These are phyloP conservation scores for Ceratobasidium papillatum DNA, from an alignment of 1,284 basidiomycete genomes.

Conservation along the genomic window DNA sequence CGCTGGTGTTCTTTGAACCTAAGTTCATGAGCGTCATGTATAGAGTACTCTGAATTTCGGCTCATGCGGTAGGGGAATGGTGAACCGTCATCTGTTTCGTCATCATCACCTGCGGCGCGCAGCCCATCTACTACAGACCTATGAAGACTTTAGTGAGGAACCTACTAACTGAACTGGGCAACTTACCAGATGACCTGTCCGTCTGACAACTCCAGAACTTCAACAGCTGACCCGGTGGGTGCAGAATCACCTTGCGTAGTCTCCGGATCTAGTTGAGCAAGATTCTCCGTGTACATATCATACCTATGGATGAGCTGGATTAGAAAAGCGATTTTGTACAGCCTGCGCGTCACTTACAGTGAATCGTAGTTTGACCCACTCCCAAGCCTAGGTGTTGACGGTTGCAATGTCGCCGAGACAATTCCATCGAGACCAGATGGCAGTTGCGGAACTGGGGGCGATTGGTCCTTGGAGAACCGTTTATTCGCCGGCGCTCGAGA, in stretches of 20 bases:
- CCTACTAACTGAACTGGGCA: neutral
- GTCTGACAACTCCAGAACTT: slow-evolving; percentile 80
- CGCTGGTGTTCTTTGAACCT: slow-evolving; percentile 75
- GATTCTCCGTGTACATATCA: slow-evolving; percentile 77
- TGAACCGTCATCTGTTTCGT: slow-evolving; percentile 62
- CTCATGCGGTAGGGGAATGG: slow-evolving; percentile 71
- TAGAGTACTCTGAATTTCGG: slow-evolving; percentile 75
- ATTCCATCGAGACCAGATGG: slow-evolving; percentile 60
- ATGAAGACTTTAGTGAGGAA: slow-evolving; percentile 43
- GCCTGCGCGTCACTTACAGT: slow-evolving; percentile 61
- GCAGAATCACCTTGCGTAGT: slow-evolving; percentile 2
- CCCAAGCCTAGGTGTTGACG: slow-evolving; percentile 5
- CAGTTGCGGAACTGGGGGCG: slow-evolving; percentile 75
- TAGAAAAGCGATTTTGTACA: slow-evolving; percentile 44
- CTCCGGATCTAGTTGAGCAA: slow-evolving; percentile 11
- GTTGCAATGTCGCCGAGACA: slow-evolving; percentile 49
- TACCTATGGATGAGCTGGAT: slow-evolving; percentile 59
- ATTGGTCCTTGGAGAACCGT: slow-evolving; percentile 68
- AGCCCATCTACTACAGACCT: slow-evolving; percentile 85
- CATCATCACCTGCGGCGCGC: slow-evolving; percentile 64
- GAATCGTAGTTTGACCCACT: slow-evolving; percentile 73
- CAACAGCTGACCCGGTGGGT: slow-evolving; percentile 64
- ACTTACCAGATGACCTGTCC: slow-evolving; percentile 82
- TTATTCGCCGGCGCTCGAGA: slow-evolving; percentile 62
- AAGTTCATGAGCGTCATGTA: slow-evolving; percentile 53